Percentiles rank a stretch among this genome's conserved stretches.
phyloP scores from a whole-genome alignment of 805 yeast genomes.

The Cyberlindnera galapagoensis region DNA sequence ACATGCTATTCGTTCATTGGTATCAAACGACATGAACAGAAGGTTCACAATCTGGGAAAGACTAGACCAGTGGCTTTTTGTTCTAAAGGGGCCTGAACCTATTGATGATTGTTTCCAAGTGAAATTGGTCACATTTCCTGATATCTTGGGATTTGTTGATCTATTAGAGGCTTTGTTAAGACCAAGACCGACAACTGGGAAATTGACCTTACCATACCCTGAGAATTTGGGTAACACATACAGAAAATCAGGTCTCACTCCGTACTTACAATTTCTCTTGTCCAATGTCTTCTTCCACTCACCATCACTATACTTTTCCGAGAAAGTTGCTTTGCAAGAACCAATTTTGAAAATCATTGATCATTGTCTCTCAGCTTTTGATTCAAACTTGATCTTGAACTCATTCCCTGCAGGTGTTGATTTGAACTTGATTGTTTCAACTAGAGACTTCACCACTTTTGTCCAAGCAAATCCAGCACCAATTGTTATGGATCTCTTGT shows the following conservation, averaged over 20 bases:
- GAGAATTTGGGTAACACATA: conserved; percentile 51
- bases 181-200: conserved; percentile 32
- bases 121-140: conserved; percentile 46
- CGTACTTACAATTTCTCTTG: conserved; percentile 71
- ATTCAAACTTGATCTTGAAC: conserved; percentile 44
- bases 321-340: conserved; percentile 40
- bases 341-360: conserved; percentile 46
- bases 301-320: conserved; percentile 30
- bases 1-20: conserved; percentile 50
- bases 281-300: conserved; percentile 58
- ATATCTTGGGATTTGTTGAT: conserved; percentile 53
- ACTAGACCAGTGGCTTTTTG: conserved; percentile 64
- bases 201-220: conserved; percentile 47
- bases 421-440: conserved; percentile 40
- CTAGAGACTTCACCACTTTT: conserved; percentile 39
- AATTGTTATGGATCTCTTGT: conserved; percentile 54
- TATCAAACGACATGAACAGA: conserved; percentile 35
- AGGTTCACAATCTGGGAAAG: conserved; percentile 58
- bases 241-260: conserved; percentile 67
- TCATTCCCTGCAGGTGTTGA: conserved; percentile 46
- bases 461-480: conserved; percentile 68
- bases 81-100: conserved; percentile 26
- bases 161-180: conserved; percentile 35
- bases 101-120: conserved; percentile 38
- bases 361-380: conserved; percentile 43